Base-by-base conservation (phyloP, 2,329 filamentous ascomycete genomes). In the Cordyceps cicadae region DNA sequence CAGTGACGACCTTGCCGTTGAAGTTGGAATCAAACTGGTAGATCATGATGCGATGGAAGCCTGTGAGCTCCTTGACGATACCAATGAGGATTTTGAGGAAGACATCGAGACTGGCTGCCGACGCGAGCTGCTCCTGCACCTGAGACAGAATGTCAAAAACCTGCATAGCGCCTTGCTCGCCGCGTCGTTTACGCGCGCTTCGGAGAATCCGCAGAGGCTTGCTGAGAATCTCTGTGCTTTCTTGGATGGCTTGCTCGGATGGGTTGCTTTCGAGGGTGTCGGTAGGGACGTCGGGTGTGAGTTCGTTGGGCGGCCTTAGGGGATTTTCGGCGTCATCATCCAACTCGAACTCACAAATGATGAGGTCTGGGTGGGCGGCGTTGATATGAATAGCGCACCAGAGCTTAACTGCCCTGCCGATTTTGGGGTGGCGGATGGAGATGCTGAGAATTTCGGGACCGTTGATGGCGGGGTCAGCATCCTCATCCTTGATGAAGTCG, bases 91-190 rank as follows among this genome's bases (percentile, higher is more conserved):
- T 86, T 67, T 94, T 93, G 43, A 96, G 76, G 62, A 96, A 90
- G 1, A 72, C 79, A 1, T 91, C 86, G 0, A 96, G 76, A 62
- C 81, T 87, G 0, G 85, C 79, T 1, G 91, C 89, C 29, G 85
- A 82, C 5, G 89, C 83, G 14, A 96, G 77, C 70, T 96, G 92
- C 67, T 96, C 90, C 70, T 96, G 91, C 0, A 96, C 88, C 70
- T 96, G 92, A 1, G 89, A 90, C 83, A 96, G 89, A 64, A 96
- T 92, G 71, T 91, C 92, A 72, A 95, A 95, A 1, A 94, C 89
- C 67, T 95, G 88, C 86, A 94, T 94, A 0, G 89, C 89, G 5
- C 88, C 88, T 51, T 90, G 88, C 68, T 94, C 89, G 6, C 89
- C 89, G 65, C 85, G 84, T 54, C 87, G 80, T 68, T 89, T 90